phyloP scores from a whole-genome alignment of 169 alveolate genomes.

The Plasmodium reichenowi region DNA sequence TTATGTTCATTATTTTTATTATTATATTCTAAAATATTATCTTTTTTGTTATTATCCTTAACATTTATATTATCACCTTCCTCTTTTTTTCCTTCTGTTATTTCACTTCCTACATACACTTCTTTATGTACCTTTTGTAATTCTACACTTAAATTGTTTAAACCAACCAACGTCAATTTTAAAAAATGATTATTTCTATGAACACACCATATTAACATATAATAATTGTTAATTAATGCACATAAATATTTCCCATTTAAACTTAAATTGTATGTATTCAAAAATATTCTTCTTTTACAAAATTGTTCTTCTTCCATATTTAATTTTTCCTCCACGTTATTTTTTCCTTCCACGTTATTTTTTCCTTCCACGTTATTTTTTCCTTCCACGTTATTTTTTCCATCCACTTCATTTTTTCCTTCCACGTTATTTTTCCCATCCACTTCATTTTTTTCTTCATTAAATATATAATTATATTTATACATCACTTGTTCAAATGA shows the following conservation, averaged over 20 bases:
- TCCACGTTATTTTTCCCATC: neutral
- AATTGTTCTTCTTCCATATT: neutral
- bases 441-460: neutral
- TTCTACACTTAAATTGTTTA: constrained; percentile 17
- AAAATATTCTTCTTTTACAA: neutral
- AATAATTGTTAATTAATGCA: constrained; percentile 46
- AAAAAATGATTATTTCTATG: neutral
- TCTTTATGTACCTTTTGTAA: neutral
- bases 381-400: neutral
- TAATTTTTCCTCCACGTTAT: no score
- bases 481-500: constrained; percentile 26
- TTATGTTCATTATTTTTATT: neutral
- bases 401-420: neutral
- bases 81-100: neutral
- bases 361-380: neutral
- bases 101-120: constrained; percentile 1
- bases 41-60: neutral
- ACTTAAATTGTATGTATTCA: constrained; percentile 49
- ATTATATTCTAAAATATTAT: neutral
- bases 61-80: no score
- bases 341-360: no score
- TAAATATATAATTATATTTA: constrained; percentile 29
- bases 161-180: constrained; percentile 36
- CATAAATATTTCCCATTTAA: constrained; percentile 48
- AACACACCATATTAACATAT: constrained; percentile 25